A percentile compares a stretch with the other conserved stretches of the same genome.
Evolutionary conservation across 1,284 basidiomycete species (phyloP).

Genomic region (Ceratobasidium sp.): DNA sequence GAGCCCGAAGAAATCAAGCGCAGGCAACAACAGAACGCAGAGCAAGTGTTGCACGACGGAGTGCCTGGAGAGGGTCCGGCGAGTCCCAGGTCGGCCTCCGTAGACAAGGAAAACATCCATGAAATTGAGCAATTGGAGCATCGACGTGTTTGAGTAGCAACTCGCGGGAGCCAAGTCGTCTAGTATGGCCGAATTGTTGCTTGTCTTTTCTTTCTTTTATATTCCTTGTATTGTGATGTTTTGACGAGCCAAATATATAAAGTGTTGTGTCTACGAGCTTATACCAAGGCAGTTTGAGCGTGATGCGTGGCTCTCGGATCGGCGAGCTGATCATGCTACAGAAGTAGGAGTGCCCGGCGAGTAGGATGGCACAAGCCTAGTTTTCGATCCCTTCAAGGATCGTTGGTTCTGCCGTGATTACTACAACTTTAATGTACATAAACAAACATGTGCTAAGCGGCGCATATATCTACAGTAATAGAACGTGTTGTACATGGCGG

Average conservation of each 20-base stretch:
- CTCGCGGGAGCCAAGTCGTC: neutral
- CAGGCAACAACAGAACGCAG: slow-evolving; percentile 24
- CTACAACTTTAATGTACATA: too few relatives aligned
- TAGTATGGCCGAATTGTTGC: neutral
- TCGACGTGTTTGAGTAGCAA: slow-evolving; percentile 4
- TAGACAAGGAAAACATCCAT: slow-evolving; percentile 41
- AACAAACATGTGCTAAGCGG: too few relatives aligned
- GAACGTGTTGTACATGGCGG: too few relatives aligned
- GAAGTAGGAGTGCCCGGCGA: too few relatives aligned
- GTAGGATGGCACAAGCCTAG: too few relatives aligned
- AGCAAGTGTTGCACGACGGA: slow-evolving; percentile 27
- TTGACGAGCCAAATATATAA: neutral
- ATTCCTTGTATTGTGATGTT: neutral
- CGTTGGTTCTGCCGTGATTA: too few relatives aligned
- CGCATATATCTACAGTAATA: too few relatives aligned
- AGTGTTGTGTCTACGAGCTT: neutral
- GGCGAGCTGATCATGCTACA: too few relatives aligned
- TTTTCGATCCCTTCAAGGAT: too few relatives aligned
- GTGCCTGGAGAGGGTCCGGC: slow-evolving; percentile 21
- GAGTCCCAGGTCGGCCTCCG: slow-evolving; percentile 29
- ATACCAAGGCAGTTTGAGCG: too few relatives aligned
- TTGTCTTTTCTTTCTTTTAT: neutral
- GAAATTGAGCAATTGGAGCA: slow-evolving; percentile 33
- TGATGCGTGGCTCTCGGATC: too few relatives aligned
- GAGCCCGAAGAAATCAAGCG: slow-evolving; percentile 38